A percentile compares a stretch with the other conserved stretches of the same genome.
phyloP scores from a whole-genome alignment of 768 basidiomycete genomes.

The Hydnomerulius pinastri region DNA sequence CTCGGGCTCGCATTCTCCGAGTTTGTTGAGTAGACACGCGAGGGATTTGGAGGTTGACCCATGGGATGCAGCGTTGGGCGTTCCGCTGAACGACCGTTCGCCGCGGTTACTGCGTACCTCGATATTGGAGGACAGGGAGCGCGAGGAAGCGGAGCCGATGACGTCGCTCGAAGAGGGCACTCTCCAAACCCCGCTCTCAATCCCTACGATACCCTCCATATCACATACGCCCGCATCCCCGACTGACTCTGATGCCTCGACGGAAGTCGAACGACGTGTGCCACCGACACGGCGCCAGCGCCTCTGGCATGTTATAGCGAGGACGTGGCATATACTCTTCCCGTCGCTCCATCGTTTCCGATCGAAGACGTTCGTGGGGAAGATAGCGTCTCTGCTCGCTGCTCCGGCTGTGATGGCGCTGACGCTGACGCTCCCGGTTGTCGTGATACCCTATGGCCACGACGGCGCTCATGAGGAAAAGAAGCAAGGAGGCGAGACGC shows the following conservation, averaged over 20 bases:
- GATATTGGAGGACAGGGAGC: conserved; percentile 18
- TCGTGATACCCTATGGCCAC: conserved; percentile 57
- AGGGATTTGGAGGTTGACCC: conserved; percentile 39
- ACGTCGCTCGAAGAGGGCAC: conserved; percentile 14
- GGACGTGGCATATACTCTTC: conserved; percentile 68
- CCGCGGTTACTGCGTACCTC: conserved; percentile 35
- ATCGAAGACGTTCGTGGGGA: conserved; percentile 68
- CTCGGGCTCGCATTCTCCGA: conserved; percentile 35
- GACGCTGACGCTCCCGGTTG: conserved; percentile 90
- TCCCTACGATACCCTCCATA: conserved; percentile 52
- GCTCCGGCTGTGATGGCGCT: conserved; percentile 84
- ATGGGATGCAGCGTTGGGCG: conserved; percentile 52
- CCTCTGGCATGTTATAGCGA: conserved; percentile 35
- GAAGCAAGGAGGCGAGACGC: conserved; percentile 36
- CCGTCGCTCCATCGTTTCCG: conserved; percentile 79
- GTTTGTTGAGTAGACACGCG: too few species aligned
- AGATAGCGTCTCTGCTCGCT: conserved; percentile 76
- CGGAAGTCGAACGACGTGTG: conserved; percentile 46
- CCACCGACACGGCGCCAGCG: conserved; percentile 45
- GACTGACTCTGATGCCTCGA: conserved; percentile 39
- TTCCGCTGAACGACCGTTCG: conserved; percentile 55
- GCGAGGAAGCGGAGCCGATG: conserved; percentile 8
- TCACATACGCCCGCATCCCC: conserved; percentile 54
- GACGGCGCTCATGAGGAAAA: conserved; percentile 24
- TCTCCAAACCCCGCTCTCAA: conserved; percentile 20